These are phyloP conservation scores for Pseudogymnoascus sp. DNA, from an alignment of 2,329 filamentous ascomycete genomes.

Conservation along the genomic window DNA sequence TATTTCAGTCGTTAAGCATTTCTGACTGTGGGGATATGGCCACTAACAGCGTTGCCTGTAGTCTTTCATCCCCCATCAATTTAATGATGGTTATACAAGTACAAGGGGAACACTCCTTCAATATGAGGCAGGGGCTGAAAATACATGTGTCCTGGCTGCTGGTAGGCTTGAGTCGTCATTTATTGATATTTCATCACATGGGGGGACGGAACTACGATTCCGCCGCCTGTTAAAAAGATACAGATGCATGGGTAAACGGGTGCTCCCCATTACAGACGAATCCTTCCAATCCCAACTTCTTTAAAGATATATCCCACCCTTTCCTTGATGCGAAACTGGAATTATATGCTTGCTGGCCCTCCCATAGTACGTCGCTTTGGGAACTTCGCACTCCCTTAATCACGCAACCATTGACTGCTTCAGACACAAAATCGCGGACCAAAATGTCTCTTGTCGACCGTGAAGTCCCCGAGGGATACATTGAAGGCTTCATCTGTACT, in stretches of 20 bases:
- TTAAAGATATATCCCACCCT: background rate
- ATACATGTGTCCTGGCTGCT: background rate
- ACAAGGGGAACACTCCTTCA: background rate
- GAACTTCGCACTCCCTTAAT: background rate
- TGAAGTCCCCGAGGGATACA: conserved; percentile 9
- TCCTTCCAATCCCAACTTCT: background rate
- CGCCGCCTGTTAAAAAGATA: background rate
- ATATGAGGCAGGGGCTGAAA: background rate
- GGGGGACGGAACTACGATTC: background rate
- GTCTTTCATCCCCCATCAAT: background rate
- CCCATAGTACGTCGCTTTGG: background rate
- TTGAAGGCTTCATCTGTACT: conserved; percentile 13
- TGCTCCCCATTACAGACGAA: background rate
- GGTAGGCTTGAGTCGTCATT: background rate
- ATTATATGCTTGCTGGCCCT: background rate
- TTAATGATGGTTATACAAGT: background rate
- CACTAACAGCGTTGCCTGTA: background rate
- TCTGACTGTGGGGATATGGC: background rate
- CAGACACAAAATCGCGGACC: background rate
- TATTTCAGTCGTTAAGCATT: background rate
- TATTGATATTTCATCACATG: background rate
- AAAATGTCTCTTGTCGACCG: background rate
- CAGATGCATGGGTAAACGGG: background rate
- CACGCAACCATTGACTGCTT: background rate
- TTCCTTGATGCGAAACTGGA: background rate